Evolutionary conservation across 495 filamentous ascomycete species (phyloP), one percentile per base, ranked within the genome.

Genomic region (Geoglossum glabrum): DNA sequence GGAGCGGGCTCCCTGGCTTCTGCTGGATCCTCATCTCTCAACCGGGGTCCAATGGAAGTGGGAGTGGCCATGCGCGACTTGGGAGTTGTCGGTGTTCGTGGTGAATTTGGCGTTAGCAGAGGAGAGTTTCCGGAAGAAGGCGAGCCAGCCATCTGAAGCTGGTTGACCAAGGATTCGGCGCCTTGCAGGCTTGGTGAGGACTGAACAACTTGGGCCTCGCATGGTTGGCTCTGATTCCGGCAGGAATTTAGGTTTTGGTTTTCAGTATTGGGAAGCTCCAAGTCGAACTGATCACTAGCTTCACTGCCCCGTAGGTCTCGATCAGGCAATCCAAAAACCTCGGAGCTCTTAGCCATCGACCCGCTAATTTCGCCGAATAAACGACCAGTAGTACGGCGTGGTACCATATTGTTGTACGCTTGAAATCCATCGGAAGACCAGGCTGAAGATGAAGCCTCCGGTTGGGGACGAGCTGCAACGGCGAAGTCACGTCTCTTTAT

Each of bases 341-440:
- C 75, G 27, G 79, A 80, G 68, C 83, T 90, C 23, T 78, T 75
- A 3, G 92, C 66, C 11, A 78, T 82, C 7, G 86, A 86, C 13
- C 73, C 66, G 27, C 79, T 79, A 54, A 95, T 82, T 67, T 95
- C 87, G 0, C 89, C 88, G 70, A 90, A 94, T 3, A 95, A 73
- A 30, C 82, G 79, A 45, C 36, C 27, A 23, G 59, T 31, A 26
- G 49, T 27, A 28, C 15, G 23, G 3, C 10, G 40, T 9, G 40
- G 49, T 28, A 6, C 49, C 49, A 52, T 28, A n/a, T 52, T 26
- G 19, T 19, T 13, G 23, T 52, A 21, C 7, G 49, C 25, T 11
- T 17, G 25, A 5, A 52, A 52, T 1, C 19, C 43, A 54, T 21
- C 60, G 60, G 26, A 60, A 11, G 21, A 60, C 46, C 6, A 62